These are phyloP conservation scores for Quercus tomentella DNA, from an alignment of 331 rosid genomes.

Conservation along the genomic window DNA sequence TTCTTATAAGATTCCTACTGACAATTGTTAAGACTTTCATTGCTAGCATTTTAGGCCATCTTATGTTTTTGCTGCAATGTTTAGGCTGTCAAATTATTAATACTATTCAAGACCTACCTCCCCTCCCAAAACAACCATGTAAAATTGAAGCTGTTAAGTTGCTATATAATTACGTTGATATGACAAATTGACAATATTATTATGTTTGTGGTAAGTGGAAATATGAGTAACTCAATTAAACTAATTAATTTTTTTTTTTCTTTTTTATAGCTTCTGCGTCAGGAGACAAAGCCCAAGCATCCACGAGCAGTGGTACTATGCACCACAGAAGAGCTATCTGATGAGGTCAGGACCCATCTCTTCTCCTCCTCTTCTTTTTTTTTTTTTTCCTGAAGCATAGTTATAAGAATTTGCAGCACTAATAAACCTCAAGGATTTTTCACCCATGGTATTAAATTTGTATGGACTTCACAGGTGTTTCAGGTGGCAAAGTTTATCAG, in stretches of 20 bases:
- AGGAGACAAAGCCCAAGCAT: conserved; percentile 77
- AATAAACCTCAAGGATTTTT: background rate
- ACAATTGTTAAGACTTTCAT: background rate
- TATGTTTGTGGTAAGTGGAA: background rate
- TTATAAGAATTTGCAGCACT: background rate
- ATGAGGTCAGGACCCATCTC: conserved; percentile 51
- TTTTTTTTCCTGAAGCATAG: conserved; percentile 7
- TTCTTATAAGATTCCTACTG: background rate
- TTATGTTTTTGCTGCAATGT: background rate
- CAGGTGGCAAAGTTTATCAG: conserved; percentile 83
- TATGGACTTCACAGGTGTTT: conserved; percentile 55
- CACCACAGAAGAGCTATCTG: conserved; percentile 87
- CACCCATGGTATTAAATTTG: conserved; percentile 10
- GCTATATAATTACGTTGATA: background rate
- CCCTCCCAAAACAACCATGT: background rate
- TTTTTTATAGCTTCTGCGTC: conserved; percentile 61
- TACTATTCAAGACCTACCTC: background rate
- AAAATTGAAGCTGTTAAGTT: background rate
- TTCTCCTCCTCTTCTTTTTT: background rate
- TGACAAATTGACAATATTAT: background rate
- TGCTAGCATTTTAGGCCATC: background rate
- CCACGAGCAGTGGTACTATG: conserved; percentile 85
- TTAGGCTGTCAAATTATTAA: background rate
- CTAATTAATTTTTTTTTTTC: background rate
- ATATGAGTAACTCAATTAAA: background rate